Base-by-base conservation (phyloP, 441 rosid species). In the Brassica hybrid region DNA sequence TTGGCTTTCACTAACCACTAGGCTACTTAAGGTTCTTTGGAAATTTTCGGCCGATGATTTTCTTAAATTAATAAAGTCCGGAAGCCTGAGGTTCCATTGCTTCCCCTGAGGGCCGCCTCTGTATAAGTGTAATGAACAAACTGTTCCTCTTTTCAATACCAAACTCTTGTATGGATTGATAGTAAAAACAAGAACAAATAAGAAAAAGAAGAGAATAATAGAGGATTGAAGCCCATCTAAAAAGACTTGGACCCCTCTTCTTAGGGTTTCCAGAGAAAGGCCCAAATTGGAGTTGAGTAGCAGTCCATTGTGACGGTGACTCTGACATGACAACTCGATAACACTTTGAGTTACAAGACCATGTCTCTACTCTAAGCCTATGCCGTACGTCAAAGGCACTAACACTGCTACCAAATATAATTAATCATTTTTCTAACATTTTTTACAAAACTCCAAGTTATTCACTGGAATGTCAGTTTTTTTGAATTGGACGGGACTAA, bases 321-420 rank as follows among this genome's bases (percentile, higher is more conserved):
- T 78, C 48, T 1, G 72, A 78, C 73, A 48, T 48, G 73, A 78
- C 81, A 78, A 78, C 57, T 56, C 72, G 10, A 13, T 69, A 64
- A 64, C 19, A 60, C 73, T 60, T 41, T 14, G 12, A 59, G 34
- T 78, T 60, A 72, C 50, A 72, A 57, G 52, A 27, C 61, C 67
- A 64, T 48, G 43, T 50, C 64, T 72, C 57, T 78, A 48, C 58
- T 34, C 76, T 72, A 66, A 64, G 62, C 68, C 81, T 72, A 65
- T 72, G 81, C 77, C 81, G 81, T 78, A 67, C 81, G 77, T 66
- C 58, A 45, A 72, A 14, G 64, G 76, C 76, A 72, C 56, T 67
- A 58, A 32, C 76, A 21, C 43, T 4, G 23, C 23, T n/a, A 56
- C 60, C 76, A n/a, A 62, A 71, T 25, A 23, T 66, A 14, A 1